Conservation (phyloP, 192 early-diverging fungal genomes). For the Rhizophagus clarus region DNA sequence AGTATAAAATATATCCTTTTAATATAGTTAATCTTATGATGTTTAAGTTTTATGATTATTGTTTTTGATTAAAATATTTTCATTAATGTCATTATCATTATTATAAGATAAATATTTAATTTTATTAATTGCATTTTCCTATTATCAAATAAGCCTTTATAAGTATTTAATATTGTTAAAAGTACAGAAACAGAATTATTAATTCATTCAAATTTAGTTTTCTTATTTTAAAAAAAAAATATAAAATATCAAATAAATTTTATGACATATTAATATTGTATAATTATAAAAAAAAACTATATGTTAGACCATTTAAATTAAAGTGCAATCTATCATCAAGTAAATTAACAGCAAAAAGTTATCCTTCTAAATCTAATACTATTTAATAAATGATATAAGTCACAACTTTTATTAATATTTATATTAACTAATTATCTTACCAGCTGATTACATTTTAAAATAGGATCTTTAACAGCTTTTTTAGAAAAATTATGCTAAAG, state of each 20-base stretch:
- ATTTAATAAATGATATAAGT: too few relatives aligned
- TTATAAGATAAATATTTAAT: too few relatives aligned
- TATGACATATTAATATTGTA: constrained; percentile 17
- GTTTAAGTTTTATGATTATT: constrained; percentile 24
- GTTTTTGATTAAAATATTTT: constrained; percentile 18
- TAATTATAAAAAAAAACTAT: constrained; percentile 27
- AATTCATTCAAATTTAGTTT: constrained; percentile 22
- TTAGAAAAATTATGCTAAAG: constrained; percentile 16
- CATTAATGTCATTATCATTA: background rate
- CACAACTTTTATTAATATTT: too few relatives aligned
- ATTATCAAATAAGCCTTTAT: constrained; percentile 16
- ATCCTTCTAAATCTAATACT: too few relatives aligned
- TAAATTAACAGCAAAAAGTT: constrained; percentile 26
- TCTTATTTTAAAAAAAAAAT: constrained; percentile 29
- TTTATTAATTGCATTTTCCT: constrained; percentile 27
- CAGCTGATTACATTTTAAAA: constrained; percentile 16
- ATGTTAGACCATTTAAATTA: constrained; percentile 6
- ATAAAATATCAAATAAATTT: constrained; percentile 22
- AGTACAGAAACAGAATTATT: too few relatives aligned
- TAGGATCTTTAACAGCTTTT: constrained; percentile 23
- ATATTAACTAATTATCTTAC: too few relatives aligned
- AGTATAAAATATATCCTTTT: constrained; percentile 23
- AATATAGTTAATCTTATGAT: constrained; percentile 27
- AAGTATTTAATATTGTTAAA: constrained; percentile 7
- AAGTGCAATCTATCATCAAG: constrained; percentile 25